Evolutionary conservation across 352 stramenopile species (phyloP).

Genomic region (Pythium scleroteichum): DNA sequence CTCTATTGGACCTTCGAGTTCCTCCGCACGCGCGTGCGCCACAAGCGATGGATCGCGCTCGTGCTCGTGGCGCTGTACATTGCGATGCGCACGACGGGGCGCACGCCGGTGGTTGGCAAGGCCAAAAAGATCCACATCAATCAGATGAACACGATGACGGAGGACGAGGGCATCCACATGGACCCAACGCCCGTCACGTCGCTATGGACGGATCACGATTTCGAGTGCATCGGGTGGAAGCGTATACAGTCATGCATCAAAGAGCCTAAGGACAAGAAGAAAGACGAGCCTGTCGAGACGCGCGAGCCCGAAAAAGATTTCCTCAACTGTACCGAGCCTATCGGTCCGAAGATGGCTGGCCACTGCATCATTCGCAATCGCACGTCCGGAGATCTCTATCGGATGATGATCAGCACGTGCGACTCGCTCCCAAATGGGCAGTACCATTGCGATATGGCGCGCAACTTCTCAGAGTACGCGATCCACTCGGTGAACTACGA

Average conservation of each 20-base stretch:
- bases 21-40: constrained; percentile 56
- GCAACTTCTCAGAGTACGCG: constrained; percentile 82
- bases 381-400: constrained; percentile 76
- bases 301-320: constrained; percentile 71
- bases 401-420: constrained; percentile 80
- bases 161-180: constrained; percentile 63
- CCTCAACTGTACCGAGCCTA: constrained; percentile 65
- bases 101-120: constrained; percentile 55
- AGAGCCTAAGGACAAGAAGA: constrained; percentile 40
- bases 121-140: constrained; percentile 74
- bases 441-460: constrained; percentile 82
- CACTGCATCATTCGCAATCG: constrained; percentile 86
- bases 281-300: constrained; percentile 36
- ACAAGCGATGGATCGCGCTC: constrained; percentile 72
- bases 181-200: constrained; percentile 49
- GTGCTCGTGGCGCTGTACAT: constrained; percentile 55
- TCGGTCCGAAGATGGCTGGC: constrained; percentile 71
- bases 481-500: constrained; percentile 71
- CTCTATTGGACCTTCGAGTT: constrained; percentile 63
- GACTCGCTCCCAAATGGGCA: constrained; percentile 67
- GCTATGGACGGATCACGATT: constrained; percentile 76
- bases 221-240: constrained; percentile 87
- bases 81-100: constrained; percentile 53
- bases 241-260: constrained; percentile 72
- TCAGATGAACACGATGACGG: constrained; percentile 67